These are phyloP conservation scores for Teratosphaeriaceae sp. DNA, from an alignment of 2,329 filamentous ascomycete genomes.

Conservation along the genomic window DNA sequence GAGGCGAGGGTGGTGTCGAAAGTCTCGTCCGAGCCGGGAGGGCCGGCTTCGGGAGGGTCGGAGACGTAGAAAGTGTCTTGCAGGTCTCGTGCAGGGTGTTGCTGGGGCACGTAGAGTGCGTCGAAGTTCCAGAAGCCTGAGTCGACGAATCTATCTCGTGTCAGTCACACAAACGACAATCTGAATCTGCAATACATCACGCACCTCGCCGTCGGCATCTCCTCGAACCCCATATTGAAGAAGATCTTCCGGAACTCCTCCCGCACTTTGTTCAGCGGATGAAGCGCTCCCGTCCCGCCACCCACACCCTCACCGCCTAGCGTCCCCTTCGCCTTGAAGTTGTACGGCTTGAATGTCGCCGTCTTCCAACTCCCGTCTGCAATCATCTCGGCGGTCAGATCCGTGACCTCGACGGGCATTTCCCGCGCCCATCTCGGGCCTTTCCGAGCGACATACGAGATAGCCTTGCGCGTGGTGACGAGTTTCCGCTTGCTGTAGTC, in stretches of 20 bases:
- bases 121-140: slow-evolving; percentile 99
- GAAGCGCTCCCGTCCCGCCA: slow-evolving; percentile 35
- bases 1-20: slow-evolving; percentile 41
- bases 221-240: slow-evolving; percentile 97
- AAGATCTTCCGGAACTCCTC: slow-evolving; percentile 96
- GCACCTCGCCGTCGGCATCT: slow-evolving; percentile 85
- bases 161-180: neutral
- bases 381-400: slow-evolving; percentile 91
- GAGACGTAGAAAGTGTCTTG: slow-evolving; percentile 99
- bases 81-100: slow-evolving; percentile 93
- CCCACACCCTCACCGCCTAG: slow-evolving; percentile 32
- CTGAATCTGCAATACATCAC: neutral
- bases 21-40: slow-evolving; percentile 50
- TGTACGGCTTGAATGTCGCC: slow-evolving; percentile 78
- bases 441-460: slow-evolving; percentile 77
- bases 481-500: slow-evolving; percentile 93
- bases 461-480: slow-evolving; percentile 73
- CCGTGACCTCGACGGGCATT: slow-evolving; percentile 88
- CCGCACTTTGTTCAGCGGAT: slow-evolving; percentile 80
- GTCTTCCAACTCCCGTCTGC: slow-evolving; percentile 85
- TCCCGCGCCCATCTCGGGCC: slow-evolving; percentile 83
- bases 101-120: slow-evolving; percentile 90
- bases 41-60: slow-evolving; percentile 71
- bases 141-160: slow-evolving; percentile 64
- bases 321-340: slow-evolving; percentile 63